A percentile compares a stretch with the other conserved stretches of the same genome.
phyloP scores from a whole-genome alignment of 1,284 basidiomycete genomes.

The Cryptococcus wingfieldii region DNA sequence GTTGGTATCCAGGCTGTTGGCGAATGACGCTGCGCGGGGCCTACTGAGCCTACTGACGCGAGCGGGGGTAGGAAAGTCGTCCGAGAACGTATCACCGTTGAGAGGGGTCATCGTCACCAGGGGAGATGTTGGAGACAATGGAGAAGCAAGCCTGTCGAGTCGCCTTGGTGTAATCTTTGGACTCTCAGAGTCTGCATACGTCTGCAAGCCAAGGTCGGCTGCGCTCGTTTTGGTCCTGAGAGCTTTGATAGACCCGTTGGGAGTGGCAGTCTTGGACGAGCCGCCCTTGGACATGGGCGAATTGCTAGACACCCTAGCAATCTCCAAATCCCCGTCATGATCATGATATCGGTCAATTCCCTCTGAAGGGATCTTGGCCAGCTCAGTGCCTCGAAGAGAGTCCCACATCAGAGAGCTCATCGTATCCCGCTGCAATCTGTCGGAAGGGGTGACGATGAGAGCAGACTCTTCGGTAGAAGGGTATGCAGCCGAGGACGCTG shows the following conservation, averaged over 20 bases:
- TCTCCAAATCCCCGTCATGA: no score
- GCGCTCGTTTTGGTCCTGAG: not conserved
- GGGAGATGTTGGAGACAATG: no score
- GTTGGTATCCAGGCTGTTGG: constrained; percentile 3
- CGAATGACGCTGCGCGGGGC: constrained; percentile 6
- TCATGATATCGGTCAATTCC: no score
- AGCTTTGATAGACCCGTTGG: not conserved
- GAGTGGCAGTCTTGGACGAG: not conserved
- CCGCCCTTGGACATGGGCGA: not conserved
- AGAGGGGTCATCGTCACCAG: not conserved
- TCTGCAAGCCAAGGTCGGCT: not conserved
- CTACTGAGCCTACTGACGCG: not conserved
- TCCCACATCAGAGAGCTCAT: no score
- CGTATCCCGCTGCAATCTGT: not conserved
- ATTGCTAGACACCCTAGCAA: not conserved
- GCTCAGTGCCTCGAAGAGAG: no score
- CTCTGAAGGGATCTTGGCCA: no score
- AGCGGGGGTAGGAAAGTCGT: not conserved
- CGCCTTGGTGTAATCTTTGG: no score
- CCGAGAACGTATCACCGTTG: not conserved
- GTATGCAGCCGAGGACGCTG: constrained; percentile 8
- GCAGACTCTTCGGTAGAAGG: constrained; percentile 14
- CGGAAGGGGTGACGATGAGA: constrained; percentile 1
- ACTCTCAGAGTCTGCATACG: no score
- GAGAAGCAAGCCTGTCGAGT: no score